Evolutionary conservation across 495 filamentous ascomycete genomes (phyloP), one percentile per base, ranked within the genome.

Genomic region (Parathielavia appendiculata): DNA sequence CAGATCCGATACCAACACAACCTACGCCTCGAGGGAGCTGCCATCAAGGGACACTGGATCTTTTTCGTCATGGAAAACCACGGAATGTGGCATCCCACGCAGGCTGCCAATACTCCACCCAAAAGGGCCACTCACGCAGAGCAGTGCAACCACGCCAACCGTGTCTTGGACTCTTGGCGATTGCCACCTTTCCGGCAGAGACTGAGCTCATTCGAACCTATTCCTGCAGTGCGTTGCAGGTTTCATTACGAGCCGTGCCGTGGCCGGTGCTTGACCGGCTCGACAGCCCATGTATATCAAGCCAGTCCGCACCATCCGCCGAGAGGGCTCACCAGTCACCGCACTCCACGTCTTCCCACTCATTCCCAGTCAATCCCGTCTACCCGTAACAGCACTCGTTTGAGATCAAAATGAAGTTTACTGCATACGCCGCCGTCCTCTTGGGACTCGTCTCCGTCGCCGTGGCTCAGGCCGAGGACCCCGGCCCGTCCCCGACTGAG

Each of bases 401-500:
- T 30, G 40, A 3, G 5, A 36, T 20, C 44, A 68, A 62, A 14
- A 70, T 70, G 67, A 70, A 64, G 57, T 9, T 50, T 26, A 12
- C 32, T 47, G 17, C 63, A 4, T 61, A 52, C 48, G 59, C 54
- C 23, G 46, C 56, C 44, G 11, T 57, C 52, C 26, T 65, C 44
- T 17, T 68, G 49, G 60, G 63, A 23, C 55, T 70, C 10, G 30
- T 67, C 10, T 53, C 63, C 54, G 44, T 56, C 36, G 60, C 64
- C 8, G 56, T 59, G 43, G 69, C 57, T 9, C 54, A 60, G 46
- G 58, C 59, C 35, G 60, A 63, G 45, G 63, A 61, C 9, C 60
- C 68, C 30, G 60, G 53, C 8, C 69, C 71, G 10, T 74, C 71
- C 1, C 71, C 72, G 12, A 75, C 72, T 43, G 65, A 66, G 53